Conservation (phyloP, 257 asterid species). For the Solanum pinnatisectum region DNA sequence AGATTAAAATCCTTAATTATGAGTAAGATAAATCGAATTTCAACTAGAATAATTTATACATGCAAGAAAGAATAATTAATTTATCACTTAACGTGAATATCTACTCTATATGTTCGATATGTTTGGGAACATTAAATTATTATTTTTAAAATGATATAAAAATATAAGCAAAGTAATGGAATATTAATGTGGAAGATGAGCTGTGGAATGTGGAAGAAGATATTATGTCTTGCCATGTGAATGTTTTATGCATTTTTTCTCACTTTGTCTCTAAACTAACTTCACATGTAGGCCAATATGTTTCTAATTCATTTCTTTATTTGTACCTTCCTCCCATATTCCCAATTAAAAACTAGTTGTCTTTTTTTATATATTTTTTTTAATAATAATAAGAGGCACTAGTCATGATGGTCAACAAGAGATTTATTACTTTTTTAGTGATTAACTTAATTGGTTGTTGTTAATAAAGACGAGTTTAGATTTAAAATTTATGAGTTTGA, state of each 20-base stretch:
- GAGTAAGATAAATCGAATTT: neutral
- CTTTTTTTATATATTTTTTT: neutral
- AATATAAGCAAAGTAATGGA: neutral
- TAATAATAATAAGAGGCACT: neutral
- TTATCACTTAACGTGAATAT: neutral
- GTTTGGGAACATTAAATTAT: neutral
- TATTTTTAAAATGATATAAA: neutral
- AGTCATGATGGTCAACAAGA: neutral
- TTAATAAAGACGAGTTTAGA: accelerated
- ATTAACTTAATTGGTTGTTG: neutral
- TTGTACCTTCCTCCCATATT: neutral
- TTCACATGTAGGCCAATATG: slow-evolving; percentile 1
- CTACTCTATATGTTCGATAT: neutral
- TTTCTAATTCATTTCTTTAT: neutral
- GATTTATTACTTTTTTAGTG: neutral
- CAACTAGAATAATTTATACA: neutral
- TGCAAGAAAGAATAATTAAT: neutral
- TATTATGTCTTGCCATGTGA: neutral
- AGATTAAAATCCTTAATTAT: neutral
- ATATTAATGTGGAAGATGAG: neutral
- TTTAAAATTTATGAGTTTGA: neutral
- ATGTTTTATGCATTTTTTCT: neutral
- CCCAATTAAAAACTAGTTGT: neutral
- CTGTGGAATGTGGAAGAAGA: neutral
- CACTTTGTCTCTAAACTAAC: neutral